A percentile compares a stretch with the other conserved stretches of the same genome.
These are phyloP conservation scores for Lodderomyces beijingensis DNA, from an alignment of 1,139 yeast genomes.

Conservation along the genomic window DNA sequence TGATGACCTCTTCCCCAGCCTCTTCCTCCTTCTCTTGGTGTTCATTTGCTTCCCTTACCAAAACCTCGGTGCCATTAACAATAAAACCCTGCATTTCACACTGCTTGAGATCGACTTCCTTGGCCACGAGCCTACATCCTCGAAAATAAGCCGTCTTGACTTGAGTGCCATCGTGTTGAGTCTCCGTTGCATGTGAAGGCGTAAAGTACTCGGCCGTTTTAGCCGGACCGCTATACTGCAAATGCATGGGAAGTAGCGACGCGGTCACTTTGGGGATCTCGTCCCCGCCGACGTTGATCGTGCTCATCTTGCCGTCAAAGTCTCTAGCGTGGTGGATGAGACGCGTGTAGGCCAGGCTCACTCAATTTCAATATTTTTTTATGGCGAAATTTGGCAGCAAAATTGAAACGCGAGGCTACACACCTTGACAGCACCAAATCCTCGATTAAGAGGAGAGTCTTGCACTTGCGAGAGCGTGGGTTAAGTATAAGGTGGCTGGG, in stretches of 20 bases:
- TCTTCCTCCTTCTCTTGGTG: constrained; percentile 14
- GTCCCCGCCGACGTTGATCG: background rate
- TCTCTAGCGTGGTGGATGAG: too few species aligned
- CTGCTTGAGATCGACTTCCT: constrained; percentile 16
- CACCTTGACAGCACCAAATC: too few species aligned
- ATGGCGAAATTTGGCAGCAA: too few species aligned
- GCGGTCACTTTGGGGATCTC: constrained; percentile 15
- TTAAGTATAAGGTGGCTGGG: too few species aligned
- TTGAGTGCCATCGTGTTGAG: constrained; percentile 13
- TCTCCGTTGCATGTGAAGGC: constrained; percentile 26
- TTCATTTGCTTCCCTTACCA: constrained; percentile 24
- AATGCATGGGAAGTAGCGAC: constrained; percentile 37
- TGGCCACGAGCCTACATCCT: constrained; percentile 32
- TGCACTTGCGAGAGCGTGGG: too few species aligned
- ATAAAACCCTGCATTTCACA: constrained; percentile 26
- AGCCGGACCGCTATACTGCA: constrained; percentile 37
- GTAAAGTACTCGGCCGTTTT: constrained; percentile 35
- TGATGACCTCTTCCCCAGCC: constrained; percentile 17
- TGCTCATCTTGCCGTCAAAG: background rate
- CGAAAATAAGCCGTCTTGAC: constrained; percentile 30
- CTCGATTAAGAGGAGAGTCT: too few species aligned
- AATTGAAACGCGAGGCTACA: too few species aligned
- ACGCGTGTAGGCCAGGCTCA: too few species aligned
- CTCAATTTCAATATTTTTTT: too few species aligned
- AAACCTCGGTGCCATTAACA: constrained; percentile 13